Evolutionary conservation across 139 green algal genomes (phyloP), one percentile per base, ranked within the genome.

Genomic region (Closterium sp.): DNA sequence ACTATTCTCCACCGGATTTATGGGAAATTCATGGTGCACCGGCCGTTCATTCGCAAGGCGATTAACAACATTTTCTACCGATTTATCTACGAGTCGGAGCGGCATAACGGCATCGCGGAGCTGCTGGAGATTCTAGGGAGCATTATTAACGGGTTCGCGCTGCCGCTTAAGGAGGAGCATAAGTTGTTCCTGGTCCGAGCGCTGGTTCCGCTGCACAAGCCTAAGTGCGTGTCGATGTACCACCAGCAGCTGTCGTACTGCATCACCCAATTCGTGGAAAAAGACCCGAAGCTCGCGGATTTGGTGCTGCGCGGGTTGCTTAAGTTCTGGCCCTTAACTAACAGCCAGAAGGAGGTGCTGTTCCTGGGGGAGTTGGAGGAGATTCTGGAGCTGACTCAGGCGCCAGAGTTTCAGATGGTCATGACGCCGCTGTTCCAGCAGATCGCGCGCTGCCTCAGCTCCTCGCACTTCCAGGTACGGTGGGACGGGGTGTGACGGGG

Each of bases 51-150:
- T 91, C 96, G 98, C 90, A 98, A 98, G 93, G 97, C 98, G 70
- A 99, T 99, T 96, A 99, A 99, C 96, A 98, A 99, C 91, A 98
- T 99, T 10, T 99, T 99, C 95, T 99, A 99, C 93, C 95, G 97
- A 21, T 99, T 99, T 95, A 98, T 99, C 86, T 99, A 98, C 94
- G 98, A 99, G 96, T 99, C 98, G 38, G 98, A 99, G 95, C 96
- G 96, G 31, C 98, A 99, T 96, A 99, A 99, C 94, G 98, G 98
- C 89, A 97, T 99, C 31, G 98, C 98, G 0, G 98, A 99, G 97
- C 95, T 99, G 93, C 96, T 99, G 84, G 97, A 99, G 93, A 99
- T 99, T 89, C 93, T 98, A 85, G 98, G 98, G 24, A 97, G 93
- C 93, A 99, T 99, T 95, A 99, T 99, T 95, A 99, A 99, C 93